Percentiles rank a stretch among this genome's conserved stretches.
Evolutionary conservation across 2,329 filamentous ascomycete species (phyloP).

Genomic region (Aaosphaeria pasadenensis): DNA sequence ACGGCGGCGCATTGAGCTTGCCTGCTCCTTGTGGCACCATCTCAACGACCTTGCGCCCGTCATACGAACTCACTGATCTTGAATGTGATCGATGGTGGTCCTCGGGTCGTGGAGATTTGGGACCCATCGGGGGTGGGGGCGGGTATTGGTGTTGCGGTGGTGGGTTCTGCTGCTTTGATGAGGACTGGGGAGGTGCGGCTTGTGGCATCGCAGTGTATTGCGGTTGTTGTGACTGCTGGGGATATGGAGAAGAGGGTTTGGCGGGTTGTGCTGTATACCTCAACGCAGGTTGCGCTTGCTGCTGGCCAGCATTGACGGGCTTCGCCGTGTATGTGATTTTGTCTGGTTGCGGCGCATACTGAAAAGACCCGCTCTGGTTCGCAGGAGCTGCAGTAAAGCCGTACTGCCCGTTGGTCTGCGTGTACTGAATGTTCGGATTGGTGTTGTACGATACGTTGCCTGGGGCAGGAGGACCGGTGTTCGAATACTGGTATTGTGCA

Average conservation of each 20-base stretch:
- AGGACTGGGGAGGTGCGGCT: conserved; percentile 17
- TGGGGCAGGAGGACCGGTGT: conserved; percentile 7
- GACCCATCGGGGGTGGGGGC: conserved; percentile 30
- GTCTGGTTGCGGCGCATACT: conserved; percentile 41
- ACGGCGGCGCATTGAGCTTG: conserved; percentile 27
- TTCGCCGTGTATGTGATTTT: conserved; percentile 44
- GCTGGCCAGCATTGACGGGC: conserved; percentile 24
- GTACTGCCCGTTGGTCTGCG: conserved; percentile 21
- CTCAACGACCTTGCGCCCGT: conserved; percentile 39
- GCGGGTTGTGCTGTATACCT: conserved; percentile 23
- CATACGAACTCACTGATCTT: conserved; percentile 16
- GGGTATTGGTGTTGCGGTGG: conserved; percentile 19
- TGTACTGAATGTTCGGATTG: conserved; percentile 29
- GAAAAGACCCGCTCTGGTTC: conserved; percentile 24
- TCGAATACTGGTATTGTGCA: conserved; percentile 15
- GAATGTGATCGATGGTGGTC: conserved; percentile 23
- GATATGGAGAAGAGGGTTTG: not conserved
- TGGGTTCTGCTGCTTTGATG: conserved; percentile 9
- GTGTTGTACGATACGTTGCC: conserved; percentile 16
- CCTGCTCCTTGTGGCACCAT: conserved; percentile 38
- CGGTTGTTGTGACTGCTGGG: conserved; percentile 9
- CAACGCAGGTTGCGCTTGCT: conserved; percentile 15
- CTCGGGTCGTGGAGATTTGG: conserved; percentile 19
- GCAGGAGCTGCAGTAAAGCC: conserved; percentile 23
- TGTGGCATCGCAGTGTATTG: conserved; percentile 24